Percentiles rank a stretch among this genome's conserved stretches.
These are phyloP conservation scores for Prototheca cutis DNA, from an alignment of 163 green algal species.

Conservation along the genomic window DNA sequence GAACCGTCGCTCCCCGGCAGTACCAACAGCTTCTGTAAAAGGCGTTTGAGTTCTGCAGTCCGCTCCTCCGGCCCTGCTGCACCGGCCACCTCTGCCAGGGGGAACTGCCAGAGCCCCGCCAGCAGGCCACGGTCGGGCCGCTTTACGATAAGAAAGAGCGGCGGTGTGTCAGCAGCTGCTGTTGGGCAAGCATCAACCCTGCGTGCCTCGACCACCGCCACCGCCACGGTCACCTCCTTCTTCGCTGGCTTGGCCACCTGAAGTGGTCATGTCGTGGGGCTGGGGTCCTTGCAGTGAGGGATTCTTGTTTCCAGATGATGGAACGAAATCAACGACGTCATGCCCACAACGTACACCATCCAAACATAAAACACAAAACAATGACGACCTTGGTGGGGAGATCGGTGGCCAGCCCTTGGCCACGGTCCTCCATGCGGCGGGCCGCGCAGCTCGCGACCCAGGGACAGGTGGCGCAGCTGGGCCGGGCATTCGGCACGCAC, in stretches of 20 bases:
- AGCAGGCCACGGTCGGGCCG: slow-evolving; percentile 67
- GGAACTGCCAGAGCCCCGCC: slow-evolving; percentile 91
- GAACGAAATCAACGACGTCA: no score
- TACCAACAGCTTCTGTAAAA: no score
- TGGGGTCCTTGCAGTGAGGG: background rate
- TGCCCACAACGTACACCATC: no score
- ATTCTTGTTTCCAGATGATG: no score
- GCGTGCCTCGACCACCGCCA: slow-evolving; percentile 51
- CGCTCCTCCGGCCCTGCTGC: background rate
- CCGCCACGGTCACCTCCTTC: slow-evolving; percentile 52
- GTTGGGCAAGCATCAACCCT: no score
- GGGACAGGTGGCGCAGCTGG: slow-evolving; percentile 63
- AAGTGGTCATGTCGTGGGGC: slow-evolving; percentile 28
- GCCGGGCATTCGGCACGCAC: slow-evolving; percentile 58
- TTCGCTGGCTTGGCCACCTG: slow-evolving; percentile 41
- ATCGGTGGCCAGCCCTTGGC: slow-evolving; percentile 21
- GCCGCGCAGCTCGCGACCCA: slow-evolving; percentile 50
- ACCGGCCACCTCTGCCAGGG: slow-evolving; percentile 24
- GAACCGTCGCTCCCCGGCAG: no score
- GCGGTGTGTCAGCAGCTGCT: no score
- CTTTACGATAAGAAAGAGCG: slow-evolving; percentile 64
- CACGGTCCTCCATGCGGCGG: slow-evolving; percentile 3
- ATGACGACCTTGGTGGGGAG: slow-evolving; percentile 52
- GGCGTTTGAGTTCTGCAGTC: no score
- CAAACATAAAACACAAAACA: no score